Base-by-base conservation (phyloP, 176 grass and related monocot genomes). In the Rhynchospora breviuscula region DNA sequence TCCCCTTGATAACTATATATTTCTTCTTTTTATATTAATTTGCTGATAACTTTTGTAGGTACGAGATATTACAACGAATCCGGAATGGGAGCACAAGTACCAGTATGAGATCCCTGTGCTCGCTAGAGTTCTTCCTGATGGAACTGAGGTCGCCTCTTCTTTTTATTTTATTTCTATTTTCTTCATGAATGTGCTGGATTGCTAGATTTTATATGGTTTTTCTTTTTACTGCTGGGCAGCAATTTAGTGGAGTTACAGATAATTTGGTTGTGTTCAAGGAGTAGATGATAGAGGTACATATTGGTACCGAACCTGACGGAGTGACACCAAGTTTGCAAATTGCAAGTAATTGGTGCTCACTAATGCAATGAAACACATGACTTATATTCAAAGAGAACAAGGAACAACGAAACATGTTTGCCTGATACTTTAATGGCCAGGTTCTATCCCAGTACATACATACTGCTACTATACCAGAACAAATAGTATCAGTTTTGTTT, bases 51-150 rank as follows among this genome's bases (percentile, higher is more conserved):
- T 80, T 15, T 26, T 59, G 66, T 22, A 97, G 94, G 94, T 93
- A 86, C 88, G 91, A 74, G 91, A 95, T 69, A 98, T 98, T 59
- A 95, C 86, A 33, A 85, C 79, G 59, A 83, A 95, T 88, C 84
- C 83, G 1, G 93, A 93, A 22, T 95, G 93, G 93, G 93, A 93
- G 77, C 75, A 70, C 59, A 72, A 82, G 33, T 98, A 98, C 85
- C 96, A 90, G 86, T 95, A 99, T 82, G 96, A 99, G 86, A 99
- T 99, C 44, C 96, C 93, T 40, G 96, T 99, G 51, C 70, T 99
- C 15, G 91, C 86, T 56, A 99, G 90, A 67, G 68, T 95, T 68
- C 86, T 87, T 54, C 86, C 89, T 10, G 96, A 99, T 14, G 93
- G 96, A 59, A 91, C 85, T 18, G 91, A 95, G 91, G 96, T 86